Conservation (phyloP, 1,284 basidiomycete genomes). For the Rhizopogon hawkerae region DNA sequence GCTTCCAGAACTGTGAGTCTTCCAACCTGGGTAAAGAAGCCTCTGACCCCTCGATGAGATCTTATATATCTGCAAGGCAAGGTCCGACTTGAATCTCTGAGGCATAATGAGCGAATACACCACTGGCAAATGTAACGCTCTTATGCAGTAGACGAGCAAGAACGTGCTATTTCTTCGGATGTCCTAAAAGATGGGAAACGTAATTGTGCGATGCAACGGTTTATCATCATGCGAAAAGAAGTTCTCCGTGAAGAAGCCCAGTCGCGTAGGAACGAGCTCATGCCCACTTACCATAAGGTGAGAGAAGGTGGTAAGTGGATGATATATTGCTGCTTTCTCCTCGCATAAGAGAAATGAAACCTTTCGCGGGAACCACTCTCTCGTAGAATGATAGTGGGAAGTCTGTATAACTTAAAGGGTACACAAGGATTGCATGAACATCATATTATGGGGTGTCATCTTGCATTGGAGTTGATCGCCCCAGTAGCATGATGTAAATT, state of each 20-base stretch:
- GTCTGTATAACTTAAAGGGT: not conserved
- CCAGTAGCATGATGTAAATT: not conserved
- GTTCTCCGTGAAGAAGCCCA: not conserved
- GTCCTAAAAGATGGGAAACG: not conserved
- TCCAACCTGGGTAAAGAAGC: not conserved
- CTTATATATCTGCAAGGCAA: not conserved
- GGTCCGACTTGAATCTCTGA: not conserved
- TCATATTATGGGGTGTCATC: not conserved
- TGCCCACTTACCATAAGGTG: not conserved
- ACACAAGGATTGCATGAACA: too few relatives aligned
- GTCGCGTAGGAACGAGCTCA: not conserved
- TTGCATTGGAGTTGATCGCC: not conserved
- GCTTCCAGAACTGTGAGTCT: not conserved
- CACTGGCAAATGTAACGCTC: not conserved
- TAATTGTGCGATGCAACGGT: not conserved
- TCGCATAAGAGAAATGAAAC: not conserved
- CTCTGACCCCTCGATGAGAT: not conserved
- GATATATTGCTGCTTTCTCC: not conserved
- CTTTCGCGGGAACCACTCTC: not conserved
- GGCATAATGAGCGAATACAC: not conserved
- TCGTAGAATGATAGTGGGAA: not conserved
- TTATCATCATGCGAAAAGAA: conserved; percentile 1
- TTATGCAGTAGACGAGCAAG: not conserved
- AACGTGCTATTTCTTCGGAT: not conserved
- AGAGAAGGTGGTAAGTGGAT: not conserved